phyloP scores from a whole-genome alignment of 495 filamentous ascomycete species.

The Penicillium subrubescens region DNA sequence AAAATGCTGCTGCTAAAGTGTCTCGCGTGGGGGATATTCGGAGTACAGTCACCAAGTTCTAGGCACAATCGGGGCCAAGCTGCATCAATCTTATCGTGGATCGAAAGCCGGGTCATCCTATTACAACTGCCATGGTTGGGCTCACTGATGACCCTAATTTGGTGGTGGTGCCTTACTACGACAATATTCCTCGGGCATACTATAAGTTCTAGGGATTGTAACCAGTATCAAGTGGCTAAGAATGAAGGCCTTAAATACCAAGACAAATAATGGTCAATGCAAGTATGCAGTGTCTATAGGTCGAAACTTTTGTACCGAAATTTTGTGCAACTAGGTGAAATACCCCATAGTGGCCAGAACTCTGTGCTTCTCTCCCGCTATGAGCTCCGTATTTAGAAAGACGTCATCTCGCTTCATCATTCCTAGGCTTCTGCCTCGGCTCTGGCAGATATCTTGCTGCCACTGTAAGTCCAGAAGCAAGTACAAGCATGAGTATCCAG shows the following conservation, averaged over 20 bases:
- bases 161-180: neutral
- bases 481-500: conserved; percentile 59
- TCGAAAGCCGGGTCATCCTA: conserved; percentile 30
- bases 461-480: conserved; percentile 50
- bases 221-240: neutral
- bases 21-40: conserved; percentile 13
- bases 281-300: neutral
- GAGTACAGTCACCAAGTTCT: conserved; percentile 16
- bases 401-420: neutral
- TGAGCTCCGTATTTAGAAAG: neutral
- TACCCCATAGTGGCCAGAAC: neutral
- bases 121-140: neutral
- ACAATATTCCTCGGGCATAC: neutral
- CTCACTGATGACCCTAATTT: neutral
- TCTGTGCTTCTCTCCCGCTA: neutral
- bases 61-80: conserved; percentile 19
- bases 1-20: conserved; percentile 22
- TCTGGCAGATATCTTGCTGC: conserved; percentile 45
- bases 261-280: neutral
- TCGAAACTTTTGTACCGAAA: neutral
- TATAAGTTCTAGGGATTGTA: neutral
- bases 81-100: conserved; percentile 31
- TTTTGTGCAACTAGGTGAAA: neutral
- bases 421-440: conserved; percentile 5
- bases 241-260: neutral